Base-by-base conservation (phyloP, 768 basidiomycete genomes). In the Serendipita sp. region DNA sequence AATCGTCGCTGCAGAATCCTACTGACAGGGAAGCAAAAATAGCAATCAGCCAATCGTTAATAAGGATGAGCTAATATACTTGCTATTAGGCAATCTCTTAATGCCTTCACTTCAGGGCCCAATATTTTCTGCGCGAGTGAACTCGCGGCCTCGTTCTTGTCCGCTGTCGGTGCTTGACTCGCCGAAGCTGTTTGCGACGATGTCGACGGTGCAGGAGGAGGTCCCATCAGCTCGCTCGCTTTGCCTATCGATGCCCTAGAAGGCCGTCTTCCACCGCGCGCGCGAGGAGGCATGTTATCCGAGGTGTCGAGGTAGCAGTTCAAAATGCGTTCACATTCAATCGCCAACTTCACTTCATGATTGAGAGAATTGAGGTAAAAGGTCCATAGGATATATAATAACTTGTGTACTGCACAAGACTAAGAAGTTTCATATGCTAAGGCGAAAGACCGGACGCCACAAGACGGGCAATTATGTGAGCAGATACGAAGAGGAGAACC, bases 341-440 rank as follows among this genome's bases (percentile, higher is more conserved):
- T 20, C 7, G 45, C 7, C 7, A 48, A 28, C 9, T n/a, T 20
- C n/a, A n/a, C 5, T n/a, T 48, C n/a, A 20, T 5, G 20, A n/a
- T 48, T 48, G 9, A n/a, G n/a, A 48, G n/a, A 48, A 20, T 9
- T 48, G 26, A 7, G 5, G 45, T 20, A 28, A 34, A n/a, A 58
- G 31, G 53, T 58, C 53, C 53, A 31, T 58, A 58, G 53, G 53
- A 58, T 58, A 58, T 58, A 58, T 58, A 58, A 26, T 22, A 30
- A 33, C n/a, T 28, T 22, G 30, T 22, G 31, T 58, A 26, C 4
- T 58, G 53, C 53, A 58, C 53, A 58, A 48, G 24, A 58, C 14
- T 20, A 11, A 24, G 31, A 58, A 58, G 11, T 58, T 24, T n/a
- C n/a, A n/a, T 58, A 58, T 58, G 22, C 53, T 58, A 58, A 9